Percentiles rank a stretch among this genome's conserved stretches.
Conservation (phyloP, 176 grass and related monocot species). For the Luzula sylvatica region DNA sequence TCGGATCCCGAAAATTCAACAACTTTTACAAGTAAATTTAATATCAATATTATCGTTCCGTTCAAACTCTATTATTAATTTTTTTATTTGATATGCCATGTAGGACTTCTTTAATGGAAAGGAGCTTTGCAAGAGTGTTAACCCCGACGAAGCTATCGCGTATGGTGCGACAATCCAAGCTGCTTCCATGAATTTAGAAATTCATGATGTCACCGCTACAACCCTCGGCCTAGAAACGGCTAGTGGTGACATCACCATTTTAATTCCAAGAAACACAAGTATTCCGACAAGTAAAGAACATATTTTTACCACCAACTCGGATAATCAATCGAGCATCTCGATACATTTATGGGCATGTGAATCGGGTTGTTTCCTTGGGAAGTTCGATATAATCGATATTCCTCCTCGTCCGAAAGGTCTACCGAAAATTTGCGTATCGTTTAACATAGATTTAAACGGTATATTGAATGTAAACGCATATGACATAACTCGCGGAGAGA, state of each 20-base stretch:
- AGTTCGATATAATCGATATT: constrained; percentile 7
- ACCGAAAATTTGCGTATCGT: not conserved
- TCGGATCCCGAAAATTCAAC: constrained; percentile 22
- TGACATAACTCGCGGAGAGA: not conserved
- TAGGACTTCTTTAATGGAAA: constrained; percentile 25
- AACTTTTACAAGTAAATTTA: constrained; percentile 13
- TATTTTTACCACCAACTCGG: constrained; percentile 15
- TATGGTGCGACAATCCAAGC: constrained; percentile 12
- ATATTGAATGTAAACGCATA: constrained; percentile 14
- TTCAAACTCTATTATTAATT: not conserved
- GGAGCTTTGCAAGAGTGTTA: constrained; percentile 19
- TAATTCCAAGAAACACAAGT: constrained; percentile 12
- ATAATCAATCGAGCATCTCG: constrained; percentile 18
- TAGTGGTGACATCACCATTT: constrained; percentile 12
- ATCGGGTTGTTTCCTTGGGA: constrained; percentile 4
- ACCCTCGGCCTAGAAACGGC: constrained; percentile 21
- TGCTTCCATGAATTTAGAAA: not conserved
- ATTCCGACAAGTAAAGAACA: constrained; percentile 16
- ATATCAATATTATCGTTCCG: not conserved
- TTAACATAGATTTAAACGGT: constrained; percentile 18
- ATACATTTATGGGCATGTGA: constrained; percentile 20
- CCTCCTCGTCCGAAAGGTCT: constrained; percentile 8
- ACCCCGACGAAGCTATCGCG: constrained; percentile 15
- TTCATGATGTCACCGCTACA: constrained; percentile 11
- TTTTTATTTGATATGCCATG: not conserved